Conservation (phyloP, 164 flowering plant genomes). For the Tetrastigma voinierianum region DNA sequence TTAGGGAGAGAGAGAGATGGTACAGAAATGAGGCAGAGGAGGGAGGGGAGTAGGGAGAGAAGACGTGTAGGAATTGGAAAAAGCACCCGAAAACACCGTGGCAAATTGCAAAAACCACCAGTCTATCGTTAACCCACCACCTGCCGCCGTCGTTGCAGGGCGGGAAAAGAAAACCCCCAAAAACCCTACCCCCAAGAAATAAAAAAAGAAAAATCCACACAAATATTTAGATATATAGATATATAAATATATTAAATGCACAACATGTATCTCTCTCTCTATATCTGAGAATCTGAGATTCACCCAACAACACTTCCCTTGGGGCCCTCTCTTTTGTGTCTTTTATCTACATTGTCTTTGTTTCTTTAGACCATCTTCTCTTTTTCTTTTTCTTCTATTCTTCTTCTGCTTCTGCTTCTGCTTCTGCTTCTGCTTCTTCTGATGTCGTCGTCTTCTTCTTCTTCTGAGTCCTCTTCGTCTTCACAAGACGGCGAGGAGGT, state of each 20-base stretch:
- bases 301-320: constrained; percentile 10
- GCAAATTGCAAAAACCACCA: constrained; percentile 11
- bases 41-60: constrained; percentile 1
- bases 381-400: neutral
- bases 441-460: constrained; percentile 23
- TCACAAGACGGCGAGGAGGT: constrained; percentile 10
- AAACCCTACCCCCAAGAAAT: neutral
- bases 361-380: constrained; percentile 2
- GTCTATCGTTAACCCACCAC: constrained; percentile 8
- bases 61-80: constrained; percentile 1
- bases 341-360: constrained; percentile 27
- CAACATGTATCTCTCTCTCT: constrained; percentile 2
- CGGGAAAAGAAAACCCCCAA: constrained; percentile 9
- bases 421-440: constrained; percentile 13
- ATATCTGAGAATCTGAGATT: constrained; percentile 9
- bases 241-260: neutral
- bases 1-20: neutral
- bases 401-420: constrained; percentile 17
- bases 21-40: neutral
- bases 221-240: neutral
- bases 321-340: constrained; percentile 30
- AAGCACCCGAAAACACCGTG: constrained; percentile 20
- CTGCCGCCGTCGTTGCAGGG: constrained; percentile 51
- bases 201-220: neutral
- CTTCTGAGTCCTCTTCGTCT: constrained; percentile 24